Evolutionary conservation across 2,329 filamentous ascomycete species (phyloP).

Genomic region (Alternaria incomplexa): DNA sequence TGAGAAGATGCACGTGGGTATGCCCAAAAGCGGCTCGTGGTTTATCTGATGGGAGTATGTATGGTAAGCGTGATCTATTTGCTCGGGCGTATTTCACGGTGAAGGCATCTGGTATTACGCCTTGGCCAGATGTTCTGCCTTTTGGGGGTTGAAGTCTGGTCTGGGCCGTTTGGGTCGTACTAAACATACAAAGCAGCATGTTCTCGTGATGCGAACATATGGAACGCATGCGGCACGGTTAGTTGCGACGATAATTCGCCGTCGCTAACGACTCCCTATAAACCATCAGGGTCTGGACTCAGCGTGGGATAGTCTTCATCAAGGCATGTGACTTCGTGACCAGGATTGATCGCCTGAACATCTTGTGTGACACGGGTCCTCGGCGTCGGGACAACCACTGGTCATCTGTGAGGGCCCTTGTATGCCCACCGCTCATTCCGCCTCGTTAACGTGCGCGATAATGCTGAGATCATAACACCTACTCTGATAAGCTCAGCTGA

Average conservation of each 20-base stretch:
- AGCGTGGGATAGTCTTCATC: not conserved
- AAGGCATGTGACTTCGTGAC: not conserved
- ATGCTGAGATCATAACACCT: not conserved
- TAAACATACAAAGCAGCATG: not conserved
- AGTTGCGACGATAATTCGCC: not conserved
- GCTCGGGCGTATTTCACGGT: not conserved
- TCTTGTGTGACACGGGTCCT: slow-evolving; percentile 3
- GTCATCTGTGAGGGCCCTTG: slow-evolving; percentile 3
- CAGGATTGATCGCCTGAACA: slow-evolving; percentile 4
- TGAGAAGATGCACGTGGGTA: not conserved
- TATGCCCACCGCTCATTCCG: not conserved
- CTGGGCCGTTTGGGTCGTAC: not conserved
- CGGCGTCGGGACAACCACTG: not conserved
- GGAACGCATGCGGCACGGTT: not conserved
- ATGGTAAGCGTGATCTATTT: not conserved
- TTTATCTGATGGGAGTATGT: not conserved
- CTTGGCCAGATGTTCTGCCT: not conserved
- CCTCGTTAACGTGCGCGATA: not conserved
- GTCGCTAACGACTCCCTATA: not conserved
- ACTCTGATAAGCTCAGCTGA: slow-evolving; percentile 18
- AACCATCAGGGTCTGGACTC: not conserved
- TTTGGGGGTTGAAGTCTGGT: not conserved
- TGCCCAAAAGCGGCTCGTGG: not conserved
- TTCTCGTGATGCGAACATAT: not conserved
- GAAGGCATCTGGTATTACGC: not conserved